A percentile compares a stretch with the other conserved stretches of the same genome.
Evolutionary conservation across 345 rosid genomes (phyloP).

Genomic region (Lepidium aucheri): DNA sequence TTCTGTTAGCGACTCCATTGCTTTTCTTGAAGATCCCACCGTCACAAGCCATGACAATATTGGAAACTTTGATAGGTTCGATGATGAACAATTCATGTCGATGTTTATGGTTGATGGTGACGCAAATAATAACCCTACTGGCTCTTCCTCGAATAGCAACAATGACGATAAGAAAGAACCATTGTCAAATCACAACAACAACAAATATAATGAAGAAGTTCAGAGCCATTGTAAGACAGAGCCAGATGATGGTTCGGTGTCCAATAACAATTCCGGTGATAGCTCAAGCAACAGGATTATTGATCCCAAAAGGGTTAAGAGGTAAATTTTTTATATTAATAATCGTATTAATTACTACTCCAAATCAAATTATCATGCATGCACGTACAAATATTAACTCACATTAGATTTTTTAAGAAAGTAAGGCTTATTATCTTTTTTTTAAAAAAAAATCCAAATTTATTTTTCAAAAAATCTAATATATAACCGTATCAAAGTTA

Average conservation of each 20-base stretch:
- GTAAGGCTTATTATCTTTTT: too few species aligned
- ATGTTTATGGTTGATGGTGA: conserved; percentile 59
- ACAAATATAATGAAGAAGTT: conserved; percentile 32
- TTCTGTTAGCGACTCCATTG: conserved; percentile 68
- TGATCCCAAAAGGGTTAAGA: conserved; percentile 88
- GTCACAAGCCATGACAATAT: not conserved
- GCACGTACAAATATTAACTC: conserved; percentile 18
- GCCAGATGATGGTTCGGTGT: conserved; percentile 20
- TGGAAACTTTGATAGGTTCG: conserved; percentile 46
- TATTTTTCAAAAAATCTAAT: too few species aligned
- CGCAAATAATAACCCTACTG: not conserved
- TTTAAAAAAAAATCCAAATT: too few species aligned
- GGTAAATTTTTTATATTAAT: conserved; percentile 28
- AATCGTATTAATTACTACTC: not conserved
- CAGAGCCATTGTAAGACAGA: conserved; percentile 48
- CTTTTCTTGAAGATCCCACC: conserved; percentile 47
- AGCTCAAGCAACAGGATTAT: conserved; percentile 36
- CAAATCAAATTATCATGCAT: conserved; percentile 19
- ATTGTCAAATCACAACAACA: conserved; percentile 18
- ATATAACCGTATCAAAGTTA: too few species aligned
- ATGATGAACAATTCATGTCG: conserved; percentile 77
- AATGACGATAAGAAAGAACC: conserved; percentile 43
- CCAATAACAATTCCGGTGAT: conserved; percentile 19
- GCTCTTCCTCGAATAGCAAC: conserved; percentile 53
- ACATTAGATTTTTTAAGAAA: too few species aligned